Base-by-base conservation (phyloP, 768 basidiomycete genomes). In the Phanerochaete sordida region DNA sequence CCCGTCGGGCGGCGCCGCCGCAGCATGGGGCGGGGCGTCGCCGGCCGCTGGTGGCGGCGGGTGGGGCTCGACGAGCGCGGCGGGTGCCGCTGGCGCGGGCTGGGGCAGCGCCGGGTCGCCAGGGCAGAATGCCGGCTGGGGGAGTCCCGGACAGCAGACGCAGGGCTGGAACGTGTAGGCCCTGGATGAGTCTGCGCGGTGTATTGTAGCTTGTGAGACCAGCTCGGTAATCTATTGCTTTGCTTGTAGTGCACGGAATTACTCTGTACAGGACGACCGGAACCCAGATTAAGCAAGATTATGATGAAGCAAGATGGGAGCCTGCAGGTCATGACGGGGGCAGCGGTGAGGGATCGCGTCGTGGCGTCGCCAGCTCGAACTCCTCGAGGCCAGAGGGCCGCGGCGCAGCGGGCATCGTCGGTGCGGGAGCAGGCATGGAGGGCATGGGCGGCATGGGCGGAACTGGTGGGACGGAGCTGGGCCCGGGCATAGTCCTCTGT, bases 81-180 rank as follows among this genome's bases (percentile, higher is more conserved):
- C 56, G 26, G 23, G 23, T 26, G 30, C 39, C 4, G 30, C 56
- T 12, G 39, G 56, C 27, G 27, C 30, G 31, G 12, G 52, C 19
- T 35, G 48, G 45, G 47, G 51, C 59, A 39, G 43, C 49, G 12
- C n/a, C n/a, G n/a, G n/a, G 8, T 37, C 23, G 63, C 60, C 62
- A 55, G 61, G 48, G 49, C 49, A 69, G 30, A 39, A 15, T 37
- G 28, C 54, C 4, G 64, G 60, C 21, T 56, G 64, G 55, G 57
- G 62, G 27, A 60, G 62, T 33, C 58, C 58, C 5, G 37, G 37
- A 28, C 65, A 67, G 31, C 68, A 68, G 54, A 61, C 66, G 24
- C 64, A 66, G 31, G 73, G 72, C 1, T 74, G 71, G 72, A 72
- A 72, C 51, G 70, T 71, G 50, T 72, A 69, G 64, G 55, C 21